These are phyloP conservation scores for Plenodomus biglobosus DNA, from an alignment of 2,329 filamentous ascomycete genomes.

Conservation along the genomic window DNA sequence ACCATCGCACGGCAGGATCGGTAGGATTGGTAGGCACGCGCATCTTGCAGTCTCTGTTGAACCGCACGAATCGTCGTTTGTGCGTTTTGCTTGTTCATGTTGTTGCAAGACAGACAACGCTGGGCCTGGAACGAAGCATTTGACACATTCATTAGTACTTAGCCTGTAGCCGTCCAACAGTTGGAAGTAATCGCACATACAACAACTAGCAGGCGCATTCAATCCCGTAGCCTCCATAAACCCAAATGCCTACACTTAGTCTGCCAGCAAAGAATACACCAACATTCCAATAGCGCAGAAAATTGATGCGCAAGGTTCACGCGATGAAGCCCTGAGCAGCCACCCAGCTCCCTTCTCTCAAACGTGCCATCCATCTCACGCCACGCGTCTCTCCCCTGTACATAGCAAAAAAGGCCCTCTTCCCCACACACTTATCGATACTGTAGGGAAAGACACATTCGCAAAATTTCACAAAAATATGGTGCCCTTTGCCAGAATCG, in stretches of 20 bases:
- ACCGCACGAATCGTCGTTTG: not conserved
- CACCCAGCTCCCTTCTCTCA: no score
- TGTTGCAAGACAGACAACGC: not conserved
- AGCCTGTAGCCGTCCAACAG: no score
- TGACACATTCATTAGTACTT: no score
- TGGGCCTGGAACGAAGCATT: not conserved
- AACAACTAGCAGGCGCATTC: no score
- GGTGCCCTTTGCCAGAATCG: constrained; percentile 39
- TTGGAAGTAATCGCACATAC: no score
- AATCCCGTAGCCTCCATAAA: no score
- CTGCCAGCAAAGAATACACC: no score
- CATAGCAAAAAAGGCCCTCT: not conserved
- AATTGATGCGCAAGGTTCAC: not conserved
- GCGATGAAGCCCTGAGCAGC: not conserved
- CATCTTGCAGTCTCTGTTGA: not conserved
- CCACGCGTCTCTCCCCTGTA: not conserved
- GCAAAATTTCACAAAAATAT: constrained; percentile 11
- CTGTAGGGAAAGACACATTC: not conserved
- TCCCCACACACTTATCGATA: no score
- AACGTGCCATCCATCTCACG: no score
- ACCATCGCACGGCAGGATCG: not conserved
- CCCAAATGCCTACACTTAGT: no score
- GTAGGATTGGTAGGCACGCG: no score
- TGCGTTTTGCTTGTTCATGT: not conserved
- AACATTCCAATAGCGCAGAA: no score